Evolutionary conservation across 257 asterid genomes (phyloP).

Genomic region (Euphrasia confusa): DNA sequence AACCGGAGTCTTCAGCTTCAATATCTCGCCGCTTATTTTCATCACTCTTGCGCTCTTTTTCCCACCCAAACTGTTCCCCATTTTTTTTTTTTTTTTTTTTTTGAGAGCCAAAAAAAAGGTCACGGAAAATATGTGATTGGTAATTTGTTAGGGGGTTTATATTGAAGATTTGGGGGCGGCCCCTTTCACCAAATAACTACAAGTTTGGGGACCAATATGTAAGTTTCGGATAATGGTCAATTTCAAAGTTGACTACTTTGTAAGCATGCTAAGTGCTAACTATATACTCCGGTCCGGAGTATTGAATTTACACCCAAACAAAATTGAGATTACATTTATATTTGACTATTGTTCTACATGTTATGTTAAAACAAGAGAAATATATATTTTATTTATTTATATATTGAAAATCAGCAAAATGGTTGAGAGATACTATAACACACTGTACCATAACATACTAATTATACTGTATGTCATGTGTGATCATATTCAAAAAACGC

Average conservation of each 20-base stretch:
- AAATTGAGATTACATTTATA: too few relatives aligned
- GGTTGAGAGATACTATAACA: background rate
- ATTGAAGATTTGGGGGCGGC: constrained; percentile 26
- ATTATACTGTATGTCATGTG: too few relatives aligned
- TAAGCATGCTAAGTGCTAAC: too few relatives aligned
- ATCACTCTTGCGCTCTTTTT: constrained; percentile 59
- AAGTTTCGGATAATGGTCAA: too few relatives aligned
- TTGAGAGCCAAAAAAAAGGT: too few relatives aligned
- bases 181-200: constrained; percentile 28
- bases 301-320: too few relatives aligned
- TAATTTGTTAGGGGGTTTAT: constrained; percentile 27
- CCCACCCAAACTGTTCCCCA: constrained; percentile 81
- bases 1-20: constrained; percentile 57
- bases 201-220: background rate
- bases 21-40: constrained; percentile 71
- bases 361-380: too few relatives aligned
- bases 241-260: too few relatives aligned
- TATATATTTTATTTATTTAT: too few relatives aligned
- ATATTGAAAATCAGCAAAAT: background rate
- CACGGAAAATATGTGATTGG: constrained; percentile 1
- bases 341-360: too few relatives aligned
- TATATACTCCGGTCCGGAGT: too few relatives aligned
- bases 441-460: background rate
- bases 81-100: constrained; percentile 8
- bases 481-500: background rate